These are phyloP conservation scores for Globisporangium cederbergense DNA, from an alignment of 352 stramenopile species.

Conservation along the genomic window DNA sequence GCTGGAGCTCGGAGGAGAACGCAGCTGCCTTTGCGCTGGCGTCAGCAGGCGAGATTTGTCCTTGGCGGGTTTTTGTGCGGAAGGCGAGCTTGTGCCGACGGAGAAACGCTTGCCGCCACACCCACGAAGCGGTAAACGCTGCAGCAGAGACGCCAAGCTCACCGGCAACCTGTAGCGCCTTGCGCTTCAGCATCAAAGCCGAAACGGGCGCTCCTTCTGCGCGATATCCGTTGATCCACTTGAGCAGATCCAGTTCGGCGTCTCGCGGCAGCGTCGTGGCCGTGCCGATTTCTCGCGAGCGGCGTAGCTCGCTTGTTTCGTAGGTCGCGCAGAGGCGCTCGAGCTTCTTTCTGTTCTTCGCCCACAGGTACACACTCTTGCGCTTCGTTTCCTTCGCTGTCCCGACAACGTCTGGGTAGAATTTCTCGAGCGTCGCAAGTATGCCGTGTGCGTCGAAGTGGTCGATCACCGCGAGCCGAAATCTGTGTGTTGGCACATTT, in stretches of 20 bases:
- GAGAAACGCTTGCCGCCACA: constrained; percentile 2
- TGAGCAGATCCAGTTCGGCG: neutral
- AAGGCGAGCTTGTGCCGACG: neutral
- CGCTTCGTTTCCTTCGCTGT: constrained; percentile 4
- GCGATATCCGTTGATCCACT: constrained; percentile 9
- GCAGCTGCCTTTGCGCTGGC: neutral
- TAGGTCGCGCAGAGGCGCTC: neutral
- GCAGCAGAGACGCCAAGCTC: neutral
- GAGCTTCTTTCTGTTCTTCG: constrained; percentile 1
- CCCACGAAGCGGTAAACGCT: constrained; percentile 6
- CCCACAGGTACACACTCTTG: constrained; percentile 13
- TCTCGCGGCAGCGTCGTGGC: constrained; percentile 1
- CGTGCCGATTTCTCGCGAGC: neutral
- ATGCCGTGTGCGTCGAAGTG: no score
- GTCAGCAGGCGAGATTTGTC: neutral
- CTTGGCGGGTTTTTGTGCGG: neutral
- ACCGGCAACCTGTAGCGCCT: neutral
- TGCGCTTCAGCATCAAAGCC: neutral
- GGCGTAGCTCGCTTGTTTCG: neutral
- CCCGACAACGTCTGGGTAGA: constrained; percentile 2
- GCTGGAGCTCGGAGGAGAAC: neutral
- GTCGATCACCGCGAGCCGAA: no score
- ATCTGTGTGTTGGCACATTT: no score
- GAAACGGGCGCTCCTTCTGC: neutral
- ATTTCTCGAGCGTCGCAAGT: neutral